Evolutionary conservation across 2,329 filamentous ascomycete species (phyloP).

Genomic region (Botrytis deweyae): DNA sequence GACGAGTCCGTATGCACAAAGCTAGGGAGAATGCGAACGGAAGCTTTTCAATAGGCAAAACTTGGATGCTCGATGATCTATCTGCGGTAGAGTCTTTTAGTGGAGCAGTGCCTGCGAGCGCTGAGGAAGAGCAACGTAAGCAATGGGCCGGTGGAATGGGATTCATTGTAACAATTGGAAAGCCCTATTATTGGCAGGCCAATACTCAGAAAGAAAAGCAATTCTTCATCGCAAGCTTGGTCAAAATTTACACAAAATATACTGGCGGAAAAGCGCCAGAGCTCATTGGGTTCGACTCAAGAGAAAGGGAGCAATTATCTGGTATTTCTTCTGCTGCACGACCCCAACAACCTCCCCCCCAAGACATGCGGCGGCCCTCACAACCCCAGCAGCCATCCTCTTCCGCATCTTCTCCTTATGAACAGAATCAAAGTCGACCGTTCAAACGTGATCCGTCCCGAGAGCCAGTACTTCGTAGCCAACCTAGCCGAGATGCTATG

Average conservation of each 20-base stretch:
- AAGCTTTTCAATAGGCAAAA: slow-evolving; percentile 95
- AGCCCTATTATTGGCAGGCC: slow-evolving; percentile 97
- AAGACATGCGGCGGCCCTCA: slow-evolving; percentile 27
- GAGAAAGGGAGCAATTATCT: slow-evolving; percentile 73
- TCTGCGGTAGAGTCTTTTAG: slow-evolving; percentile 79
- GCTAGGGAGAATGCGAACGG: slow-evolving; percentile 93
- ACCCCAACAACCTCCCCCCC: slow-evolving; percentile 25
- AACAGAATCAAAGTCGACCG: slow-evolving; percentile 31
- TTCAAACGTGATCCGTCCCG: slow-evolving; percentile 33
- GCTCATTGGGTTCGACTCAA: slow-evolving; percentile 77
- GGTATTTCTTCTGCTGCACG: slow-evolving; percentile 46
- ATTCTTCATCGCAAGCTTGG: slow-evolving; percentile 93
- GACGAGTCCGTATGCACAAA: slow-evolving; percentile 93
- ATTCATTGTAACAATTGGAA: slow-evolving; percentile 84
- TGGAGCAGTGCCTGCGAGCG: slow-evolving; percentile 56
- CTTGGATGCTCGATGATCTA: slow-evolving; percentile 94
- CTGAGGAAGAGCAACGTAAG: slow-evolving; percentile 59
- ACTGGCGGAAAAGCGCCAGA: slow-evolving; percentile 80
- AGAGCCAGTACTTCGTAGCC: slow-evolving; percentile 32
- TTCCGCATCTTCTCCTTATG: slow-evolving; percentile 28
- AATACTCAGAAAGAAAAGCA: slow-evolving; percentile 95
- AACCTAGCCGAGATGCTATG: slow-evolving; percentile 36
- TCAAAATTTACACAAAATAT: slow-evolving; percentile 97
- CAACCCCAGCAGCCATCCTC: slow-evolving; percentile 27
- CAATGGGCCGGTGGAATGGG: slow-evolving; percentile 81